These are phyloP conservation scores for Trichoderma asperelloides DNA, from an alignment of 495 filamentous ascomycete genomes.

Conservation along the genomic window DNA sequence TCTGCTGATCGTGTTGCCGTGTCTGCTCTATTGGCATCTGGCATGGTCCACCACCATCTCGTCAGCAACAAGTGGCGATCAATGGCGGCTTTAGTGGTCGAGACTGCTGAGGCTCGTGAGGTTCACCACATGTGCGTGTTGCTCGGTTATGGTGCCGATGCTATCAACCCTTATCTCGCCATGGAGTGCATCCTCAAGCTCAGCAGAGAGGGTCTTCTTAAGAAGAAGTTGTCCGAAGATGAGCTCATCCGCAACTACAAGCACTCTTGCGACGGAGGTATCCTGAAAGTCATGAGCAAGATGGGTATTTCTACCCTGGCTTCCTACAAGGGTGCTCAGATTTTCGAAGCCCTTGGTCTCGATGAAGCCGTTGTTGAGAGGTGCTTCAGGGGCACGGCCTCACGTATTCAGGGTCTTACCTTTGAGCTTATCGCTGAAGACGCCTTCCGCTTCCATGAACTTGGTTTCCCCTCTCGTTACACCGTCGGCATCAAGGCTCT, in stretches of 20 bases:
- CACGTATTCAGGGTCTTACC: constrained; percentile 90
- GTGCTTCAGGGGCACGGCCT: constrained; percentile 93
- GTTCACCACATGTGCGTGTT: constrained; percentile 99
- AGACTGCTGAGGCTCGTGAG: constrained; percentile 95
- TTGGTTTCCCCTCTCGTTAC: constrained; percentile 76
- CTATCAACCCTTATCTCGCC: constrained; percentile 92
- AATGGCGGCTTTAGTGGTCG: constrained; percentile 77
- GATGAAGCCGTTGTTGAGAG: constrained; percentile 93
- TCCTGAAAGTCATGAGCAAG: constrained; percentile 99
- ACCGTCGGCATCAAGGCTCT: constrained; percentile 77
- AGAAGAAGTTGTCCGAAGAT: constrained; percentile 78
- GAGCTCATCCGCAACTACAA: constrained; percentile 93
- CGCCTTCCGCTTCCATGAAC: constrained; percentile 94
- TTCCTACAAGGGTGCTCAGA: constrained; percentile 98
- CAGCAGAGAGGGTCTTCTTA: constrained; percentile 88
- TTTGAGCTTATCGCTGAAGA: constrained; percentile 95
- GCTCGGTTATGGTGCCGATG: constrained; percentile 92
- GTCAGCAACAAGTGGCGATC: constrained; percentile 96
- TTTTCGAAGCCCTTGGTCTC: constrained; percentile 97
- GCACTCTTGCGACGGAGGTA: constrained; percentile 94
- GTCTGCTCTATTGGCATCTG: constrained; percentile 82
- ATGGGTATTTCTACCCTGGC: constrained; percentile 99
- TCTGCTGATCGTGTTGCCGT: constrained; percentile 77
- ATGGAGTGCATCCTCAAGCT: constrained; percentile 99
- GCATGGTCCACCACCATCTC: constrained; percentile 94